phyloP scores from a whole-genome alignment of 225 moss, liverwort and hornwort species.

The Pseudisothecium myosuroides region DNA sequence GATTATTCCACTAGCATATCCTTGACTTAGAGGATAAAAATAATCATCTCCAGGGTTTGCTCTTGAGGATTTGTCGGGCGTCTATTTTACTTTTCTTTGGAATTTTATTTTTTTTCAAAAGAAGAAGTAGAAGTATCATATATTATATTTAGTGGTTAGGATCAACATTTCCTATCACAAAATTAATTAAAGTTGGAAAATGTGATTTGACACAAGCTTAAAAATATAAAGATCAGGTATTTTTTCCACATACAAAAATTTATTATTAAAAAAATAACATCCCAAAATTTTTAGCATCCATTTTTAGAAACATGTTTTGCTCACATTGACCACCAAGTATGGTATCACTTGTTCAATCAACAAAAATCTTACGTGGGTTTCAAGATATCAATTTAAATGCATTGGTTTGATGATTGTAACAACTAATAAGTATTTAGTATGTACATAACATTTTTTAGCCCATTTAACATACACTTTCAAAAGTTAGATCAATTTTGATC shows the following conservation, averaged over 20 bases:
- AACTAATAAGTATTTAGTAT: not conserved
- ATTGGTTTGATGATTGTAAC: not conserved
- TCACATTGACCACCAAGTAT: not conserved
- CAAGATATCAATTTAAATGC: not conserved
- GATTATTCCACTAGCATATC: not conserved
- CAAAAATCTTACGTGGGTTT: not conserved
- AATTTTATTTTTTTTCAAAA: not conserved
- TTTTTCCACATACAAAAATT: fast-evolving
- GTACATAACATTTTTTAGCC: not conserved
- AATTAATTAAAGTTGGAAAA: not conserved
- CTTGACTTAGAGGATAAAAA: not conserved
- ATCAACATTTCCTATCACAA: fast-evolving
- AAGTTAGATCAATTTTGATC: not conserved
- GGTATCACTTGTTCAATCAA: not conserved
- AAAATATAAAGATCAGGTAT: not conserved
- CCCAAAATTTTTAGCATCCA: not conserved
- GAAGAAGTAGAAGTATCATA: not conserved
- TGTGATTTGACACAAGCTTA: not conserved
- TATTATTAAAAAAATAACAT: not conserved
- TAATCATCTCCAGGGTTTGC: not conserved
- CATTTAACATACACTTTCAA: not conserved
- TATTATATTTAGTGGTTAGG: not conserved
- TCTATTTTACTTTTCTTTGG: too few species aligned
- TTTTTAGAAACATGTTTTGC: not conserved
- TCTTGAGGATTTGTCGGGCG: fast-evolving